Evolutionary conservation across 345 rosid genomes (phyloP), one percentile per base, ranked within the genome.

Genomic region (Populus alba): DNA sequence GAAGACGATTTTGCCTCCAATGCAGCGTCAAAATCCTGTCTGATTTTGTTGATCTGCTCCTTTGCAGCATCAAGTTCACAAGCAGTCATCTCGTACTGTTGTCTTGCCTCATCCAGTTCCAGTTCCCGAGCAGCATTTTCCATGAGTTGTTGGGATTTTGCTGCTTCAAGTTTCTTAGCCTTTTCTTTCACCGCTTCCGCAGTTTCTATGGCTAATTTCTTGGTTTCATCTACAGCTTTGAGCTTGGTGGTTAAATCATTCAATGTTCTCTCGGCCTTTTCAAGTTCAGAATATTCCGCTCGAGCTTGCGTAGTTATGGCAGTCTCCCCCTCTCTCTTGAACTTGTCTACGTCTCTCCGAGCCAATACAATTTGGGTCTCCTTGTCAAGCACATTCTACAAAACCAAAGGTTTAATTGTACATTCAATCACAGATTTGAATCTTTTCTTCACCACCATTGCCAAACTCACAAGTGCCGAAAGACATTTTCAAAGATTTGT

Each of bases 1-100:
- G 93, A 82, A 0, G 90, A 86, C 71, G 82, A 27, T 79, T 96
- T 96, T 2, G 86, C 78, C 15, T 92, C 98, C 87, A 87, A 70
- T 4, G 87, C 86, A 0, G 95, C 87, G 71, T 89, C 97, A 39
- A 94, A 94, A 79, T 93, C 97, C 81, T 91, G 98, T 75, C 93
- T 78, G 71, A 91, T 77, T 78, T 84, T 86, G 23, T 87, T 90
- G 66, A 96, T 91, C 77, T 88, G 87, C 61, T 92, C 97, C 79
- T 94, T 96, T 6, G 90, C 87, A 3, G 91, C 78, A 51, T 89
- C 90, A 16, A 94, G 91, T 51, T 90, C 81, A 7, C 80, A 22
- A 3, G 94, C 88, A 10, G 86, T 83, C 6, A 76, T 33, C 51
- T 71, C 62, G 84, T 96, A 94, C 55, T 86, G 87, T 62, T 89